Conservation (phyloP, 2,329 filamentous ascomycete genomes). For the Fusarium sp. region DNA sequence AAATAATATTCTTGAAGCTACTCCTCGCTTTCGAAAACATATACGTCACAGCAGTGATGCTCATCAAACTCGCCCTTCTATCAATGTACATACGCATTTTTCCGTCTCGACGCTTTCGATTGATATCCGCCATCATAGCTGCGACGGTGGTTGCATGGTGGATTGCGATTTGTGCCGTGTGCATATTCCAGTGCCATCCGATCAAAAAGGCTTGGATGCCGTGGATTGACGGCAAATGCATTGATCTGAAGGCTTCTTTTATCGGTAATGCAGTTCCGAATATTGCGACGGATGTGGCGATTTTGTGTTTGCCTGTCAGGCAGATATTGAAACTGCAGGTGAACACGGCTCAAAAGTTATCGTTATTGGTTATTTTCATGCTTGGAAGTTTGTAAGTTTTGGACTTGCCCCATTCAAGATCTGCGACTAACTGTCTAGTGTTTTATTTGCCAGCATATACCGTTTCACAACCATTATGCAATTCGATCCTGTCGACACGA, state of each 20-base stretch:
- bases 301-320: conserved; percentile 19
- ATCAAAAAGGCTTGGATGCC: conserved; percentile 30
- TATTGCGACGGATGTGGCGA: conserved; percentile 26
- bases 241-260: conserved; percentile 32
- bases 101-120: conserved; percentile 16
- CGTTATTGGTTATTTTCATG: conserved; percentile 28
- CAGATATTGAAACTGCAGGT: conserved; percentile 31
- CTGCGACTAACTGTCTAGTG: too few relatives aligned
- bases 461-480: conserved; percentile 37
- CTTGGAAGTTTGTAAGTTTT: conserved; percentile 33
- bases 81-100: conserved; percentile 35
- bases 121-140: conserved; percentile 14
- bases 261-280: conserved; percentile 34
- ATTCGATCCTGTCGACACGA: conserved; percentile 13
- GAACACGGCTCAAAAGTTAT: conserved; percentile 28
- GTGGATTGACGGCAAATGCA: conserved; percentile 17
- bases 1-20: conserved; percentile 22
- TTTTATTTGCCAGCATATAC: conserved; percentile 35
- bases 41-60: conserved; percentile 29
- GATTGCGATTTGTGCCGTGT: conserved; percentile 32
- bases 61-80: conserved; percentile 29
- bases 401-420: too few relatives aligned
- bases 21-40: conserved; percentile 33
- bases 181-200: conserved; percentile 29
- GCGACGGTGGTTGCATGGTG: conserved; percentile 22